Conservation (phyloP, 2,329 filamentous ascomycete genomes). For the Microcyclospora pomicola region DNA sequence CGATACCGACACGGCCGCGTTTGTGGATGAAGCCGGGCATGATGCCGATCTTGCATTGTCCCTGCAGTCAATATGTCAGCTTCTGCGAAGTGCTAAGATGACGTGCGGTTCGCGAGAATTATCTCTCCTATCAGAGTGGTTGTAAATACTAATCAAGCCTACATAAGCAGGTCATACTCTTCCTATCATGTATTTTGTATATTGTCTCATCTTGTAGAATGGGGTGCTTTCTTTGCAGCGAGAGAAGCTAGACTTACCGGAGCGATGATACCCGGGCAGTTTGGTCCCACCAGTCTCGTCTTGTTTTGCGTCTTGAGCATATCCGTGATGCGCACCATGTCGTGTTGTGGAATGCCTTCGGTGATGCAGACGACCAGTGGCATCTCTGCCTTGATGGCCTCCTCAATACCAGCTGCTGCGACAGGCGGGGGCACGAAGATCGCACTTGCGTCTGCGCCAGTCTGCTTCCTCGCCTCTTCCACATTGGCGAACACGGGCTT, state of each 20-base stretch:
- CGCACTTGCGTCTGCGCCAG: conserved; percentile 78
- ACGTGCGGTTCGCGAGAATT: too few species aligned
- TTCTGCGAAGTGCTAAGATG: too few species aligned
- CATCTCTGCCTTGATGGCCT: conserved; percentile 85
- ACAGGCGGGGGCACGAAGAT: conserved; percentile 96
- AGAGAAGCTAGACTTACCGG: conserved; percentile 34
- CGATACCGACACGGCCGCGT: conserved; percentile 95
- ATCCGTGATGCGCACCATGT: conserved; percentile 98
- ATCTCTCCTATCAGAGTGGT: conserved; percentile 1
- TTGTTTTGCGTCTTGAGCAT: conserved; percentile 97
- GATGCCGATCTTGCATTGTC: conserved; percentile 99
- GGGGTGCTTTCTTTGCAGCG: neutral
- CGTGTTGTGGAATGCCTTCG: conserved; percentile 94
- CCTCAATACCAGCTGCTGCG: conserved; percentile 89
- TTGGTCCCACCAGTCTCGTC: conserved; percentile 90
- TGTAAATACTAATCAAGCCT: conserved; percentile 18
- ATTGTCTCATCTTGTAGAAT: conserved; percentile 11
- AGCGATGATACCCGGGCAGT: conserved; percentile 96
- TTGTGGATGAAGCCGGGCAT: conserved; percentile 99
- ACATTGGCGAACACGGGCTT: conserved; percentile 89
- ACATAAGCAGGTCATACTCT: conserved; percentile 22
- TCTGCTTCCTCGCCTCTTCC: conserved; percentile 74
- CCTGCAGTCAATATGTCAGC: conserved; percentile 31
- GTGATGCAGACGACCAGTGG: conserved; percentile 95
- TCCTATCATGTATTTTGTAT: conserved; percentile 24